Conservation (phyloP, 1,284 basidiomycete genomes). For the Coniferiporia weirii region DNA sequence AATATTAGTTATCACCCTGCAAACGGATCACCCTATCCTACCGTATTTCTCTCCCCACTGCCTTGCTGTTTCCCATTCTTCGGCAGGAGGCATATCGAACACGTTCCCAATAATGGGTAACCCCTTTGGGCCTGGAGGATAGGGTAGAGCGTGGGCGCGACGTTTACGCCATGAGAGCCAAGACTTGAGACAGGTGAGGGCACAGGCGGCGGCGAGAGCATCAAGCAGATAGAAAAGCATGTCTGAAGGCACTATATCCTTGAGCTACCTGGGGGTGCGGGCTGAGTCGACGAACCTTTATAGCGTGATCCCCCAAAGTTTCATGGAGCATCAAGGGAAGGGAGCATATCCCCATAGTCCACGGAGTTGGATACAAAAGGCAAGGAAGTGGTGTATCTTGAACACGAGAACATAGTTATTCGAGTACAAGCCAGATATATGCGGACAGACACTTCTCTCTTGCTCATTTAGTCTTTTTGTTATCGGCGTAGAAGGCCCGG, state of each 20-base stretch:
- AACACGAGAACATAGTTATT: too few species aligned
- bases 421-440: too few species aligned
- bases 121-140: constrained; percentile 20
- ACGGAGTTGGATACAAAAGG: too few species aligned
- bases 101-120: constrained; percentile 20
- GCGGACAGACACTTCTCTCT: background rate
- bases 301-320: constrained; percentile 2
- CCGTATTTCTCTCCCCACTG: constrained; percentile 21
- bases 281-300: too few species aligned
- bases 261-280: too few species aligned
- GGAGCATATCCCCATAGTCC: too few species aligned
- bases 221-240: background rate
- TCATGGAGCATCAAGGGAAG: too few species aligned
- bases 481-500: too few species aligned
- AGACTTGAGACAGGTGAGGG: background rate
- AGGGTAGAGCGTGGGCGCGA: background rate
- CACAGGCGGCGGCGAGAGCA: background rate
- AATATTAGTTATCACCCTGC: background rate
- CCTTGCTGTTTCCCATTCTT: constrained; percentile 15
- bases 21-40: background rate
- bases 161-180: background rate
- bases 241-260: too few species aligned
- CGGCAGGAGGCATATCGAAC: constrained; percentile 17
- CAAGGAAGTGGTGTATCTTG: too few species aligned
- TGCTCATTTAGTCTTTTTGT: too few species aligned